These are phyloP conservation scores for Leishmania major DNA, from an alignment of 208 protist genomes.

Conservation along the genomic window DNA sequence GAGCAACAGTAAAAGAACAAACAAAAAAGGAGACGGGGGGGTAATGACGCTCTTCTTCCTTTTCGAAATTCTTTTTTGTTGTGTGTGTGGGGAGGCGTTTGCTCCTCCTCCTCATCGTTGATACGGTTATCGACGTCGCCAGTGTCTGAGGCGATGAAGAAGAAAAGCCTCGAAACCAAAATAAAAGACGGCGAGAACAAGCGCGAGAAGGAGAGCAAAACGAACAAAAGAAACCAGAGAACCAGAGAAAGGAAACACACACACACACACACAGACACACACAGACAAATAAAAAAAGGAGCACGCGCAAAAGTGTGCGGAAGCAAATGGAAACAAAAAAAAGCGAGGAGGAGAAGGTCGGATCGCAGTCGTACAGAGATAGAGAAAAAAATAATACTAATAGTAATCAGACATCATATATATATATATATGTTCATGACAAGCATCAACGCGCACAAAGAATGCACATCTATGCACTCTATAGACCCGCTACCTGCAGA, in stretches of 20 bases:
- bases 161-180: not conserved
- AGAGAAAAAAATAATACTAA: not conserved
- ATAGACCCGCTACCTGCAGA: not conserved
- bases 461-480: not conserved
- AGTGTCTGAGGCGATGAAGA: not conserved
- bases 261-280: not conserved
- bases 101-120: not conserved
- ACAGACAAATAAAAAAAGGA: not conserved
- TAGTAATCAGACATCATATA: not conserved
- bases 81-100: not conserved
- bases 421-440: not conserved
- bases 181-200: not conserved
- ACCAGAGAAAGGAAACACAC: not conserved
- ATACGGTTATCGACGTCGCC: not conserved
- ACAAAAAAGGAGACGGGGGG: conserved; percentile 15
- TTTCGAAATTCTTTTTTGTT: not conserved
- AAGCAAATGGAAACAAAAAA: conserved; percentile 5
- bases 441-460: conserved; percentile 7
- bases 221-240: not conserved
- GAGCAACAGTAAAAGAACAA: conserved; percentile 14
- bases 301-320: not conserved
- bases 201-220: not conserved
- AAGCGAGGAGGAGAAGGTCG: not conserved
- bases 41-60: not conserved
- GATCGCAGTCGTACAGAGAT: conserved; percentile 8